phyloP scores from a whole-genome alignment of 164 flowering plant species.

The Annona squamosa region DNA sequence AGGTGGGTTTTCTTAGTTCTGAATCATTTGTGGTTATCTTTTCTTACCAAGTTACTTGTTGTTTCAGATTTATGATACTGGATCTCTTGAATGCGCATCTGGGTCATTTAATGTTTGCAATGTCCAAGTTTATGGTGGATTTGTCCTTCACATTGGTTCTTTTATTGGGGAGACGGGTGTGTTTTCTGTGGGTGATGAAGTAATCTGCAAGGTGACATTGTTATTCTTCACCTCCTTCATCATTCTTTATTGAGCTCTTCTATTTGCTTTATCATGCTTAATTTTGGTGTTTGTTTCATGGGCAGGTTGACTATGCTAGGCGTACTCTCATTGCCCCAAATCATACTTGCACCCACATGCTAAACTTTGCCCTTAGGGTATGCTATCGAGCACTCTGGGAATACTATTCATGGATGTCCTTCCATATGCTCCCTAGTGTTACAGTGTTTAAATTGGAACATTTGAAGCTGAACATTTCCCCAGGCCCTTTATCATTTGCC shows the following conservation, averaged over 20 bases:
- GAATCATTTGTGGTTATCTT: background rate
- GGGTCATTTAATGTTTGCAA: conserved; percentile 72
- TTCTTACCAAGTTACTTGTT: conserved; percentile 11
- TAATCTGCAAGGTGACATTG: conserved; percentile 62
- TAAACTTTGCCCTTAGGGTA: conserved; percentile 95
- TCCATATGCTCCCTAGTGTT: background rate
- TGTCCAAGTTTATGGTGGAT: conserved; percentile 89
- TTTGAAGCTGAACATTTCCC: background rate
- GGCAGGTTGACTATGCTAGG: conserved; percentile 87
- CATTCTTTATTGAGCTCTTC: background rate
- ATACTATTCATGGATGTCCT: background rate
- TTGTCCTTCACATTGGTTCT: conserved; percentile 81
- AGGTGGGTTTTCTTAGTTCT: too few species aligned
- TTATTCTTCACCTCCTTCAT: background rate
- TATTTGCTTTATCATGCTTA: background rate
- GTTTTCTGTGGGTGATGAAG: conserved; percentile 60
- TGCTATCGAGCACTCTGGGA: background rate
- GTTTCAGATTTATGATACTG: conserved; percentile 84
- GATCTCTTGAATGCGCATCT: conserved; percentile 55
- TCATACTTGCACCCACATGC: conserved; percentile 98
- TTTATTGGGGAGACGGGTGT: conserved; percentile 34
- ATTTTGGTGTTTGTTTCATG: conserved; percentile 8
- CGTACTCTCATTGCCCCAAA: conserved; percentile 91
- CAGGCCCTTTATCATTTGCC: too few species aligned
- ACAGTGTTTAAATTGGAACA: background rate